Base-by-base conservation (phyloP, 2,329 filamentous ascomycete species). In the Trichoderma gracile region DNA sequence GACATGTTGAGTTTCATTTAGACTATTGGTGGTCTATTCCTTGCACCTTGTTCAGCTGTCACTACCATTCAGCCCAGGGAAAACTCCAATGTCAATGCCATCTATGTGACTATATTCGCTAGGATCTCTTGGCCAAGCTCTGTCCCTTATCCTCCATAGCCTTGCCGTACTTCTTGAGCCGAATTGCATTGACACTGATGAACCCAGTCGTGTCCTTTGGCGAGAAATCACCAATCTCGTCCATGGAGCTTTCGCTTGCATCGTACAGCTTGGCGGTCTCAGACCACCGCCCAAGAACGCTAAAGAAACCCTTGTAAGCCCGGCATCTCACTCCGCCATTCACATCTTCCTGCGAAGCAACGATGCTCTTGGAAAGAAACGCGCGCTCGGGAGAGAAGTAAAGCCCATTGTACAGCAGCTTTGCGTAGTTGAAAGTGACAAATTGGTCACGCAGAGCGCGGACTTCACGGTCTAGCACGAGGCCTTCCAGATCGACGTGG, bases 181-280 rank as follows among this genome's bases (percentile, higher is more conserved):
- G 53, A 23, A 55, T 55, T 15, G 53, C 53, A 30, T 55, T 55
- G 8, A 43, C 53, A 30, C 38, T 43, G 38, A 55, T n/a, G 4
- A 55, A 55, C 3, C 53, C 53, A 43, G 53, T 55, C 9, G 53
- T 55, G 38, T 55, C 53, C 53, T 55, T 55, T 43, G 53, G 53
- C n/a, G 53, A 55, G 23, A 55, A 55, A 19, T 55, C 53, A 14
- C 53, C 53, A 55, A 55, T 55, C 53, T 43, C 53, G 38, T 55
- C 53, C 53, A 55, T 43, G 17, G 53, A 55, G 38, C 53, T 55
- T 43, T 55, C 53, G 38, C 38, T 55, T 14, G 53, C 53, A 43
- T 55, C 53, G 9, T 55, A 55, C 8, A 55, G 53, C 15, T 55
- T 55, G 33, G 52, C 33, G 10, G 52, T 42, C n/a, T 55, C 33